Conservation (phyloP, 176 grass and related monocot species). For the Panicum miliaceum region DNA sequence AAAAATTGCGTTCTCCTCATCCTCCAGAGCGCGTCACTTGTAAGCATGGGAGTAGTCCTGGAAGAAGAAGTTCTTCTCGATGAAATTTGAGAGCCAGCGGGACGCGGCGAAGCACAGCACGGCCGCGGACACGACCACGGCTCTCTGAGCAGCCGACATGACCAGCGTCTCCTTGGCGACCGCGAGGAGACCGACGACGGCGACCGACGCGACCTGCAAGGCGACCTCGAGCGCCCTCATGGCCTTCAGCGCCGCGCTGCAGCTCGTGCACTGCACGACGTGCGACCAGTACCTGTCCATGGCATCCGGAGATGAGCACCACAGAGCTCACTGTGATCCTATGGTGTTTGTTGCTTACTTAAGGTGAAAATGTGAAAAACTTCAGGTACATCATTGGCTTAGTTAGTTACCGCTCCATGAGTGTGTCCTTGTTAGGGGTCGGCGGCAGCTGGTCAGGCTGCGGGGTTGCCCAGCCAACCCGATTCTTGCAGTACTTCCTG, state of each 20-base stretch:
- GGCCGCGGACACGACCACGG: slow-evolving; percentile 30
- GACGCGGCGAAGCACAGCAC: slow-evolving; percentile 66
- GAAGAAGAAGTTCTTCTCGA: slow-evolving; percentile 84
- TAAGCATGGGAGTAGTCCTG: slow-evolving; percentile 84
- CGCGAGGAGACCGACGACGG: slow-evolving; percentile 58
- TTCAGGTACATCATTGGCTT: not conserved
- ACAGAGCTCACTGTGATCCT: not conserved
- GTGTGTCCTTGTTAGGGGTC: slow-evolving; percentile 49
- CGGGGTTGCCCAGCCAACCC: slow-evolving; percentile 54
- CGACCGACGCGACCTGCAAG: slow-evolving; percentile 57
- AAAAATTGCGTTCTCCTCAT: not conserved
- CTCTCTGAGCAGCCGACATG: slow-evolving; percentile 37
- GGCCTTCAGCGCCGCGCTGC: slow-evolving; percentile 55
- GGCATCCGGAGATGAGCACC: not conserved
- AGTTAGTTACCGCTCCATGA: slow-evolving; percentile 82
- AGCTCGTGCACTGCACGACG: slow-evolving; percentile 80
- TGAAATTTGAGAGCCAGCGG: slow-evolving; percentile 66
- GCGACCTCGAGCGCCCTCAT: slow-evolving; percentile 56
- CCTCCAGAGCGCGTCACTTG: slow-evolving; percentile 46
- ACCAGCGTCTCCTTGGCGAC: slow-evolving; percentile 42
- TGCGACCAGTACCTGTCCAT: slow-evolving; percentile 81
- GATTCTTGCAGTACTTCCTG: slow-evolving; percentile 65
- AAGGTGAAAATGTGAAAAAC: not conserved
- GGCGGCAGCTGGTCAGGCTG: slow-evolving; percentile 45
- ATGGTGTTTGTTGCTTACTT: not conserved